Evolutionary conservation across 2,329 filamentous ascomycete species (phyloP).

Genomic region (Fusarium duplospermum): DNA sequence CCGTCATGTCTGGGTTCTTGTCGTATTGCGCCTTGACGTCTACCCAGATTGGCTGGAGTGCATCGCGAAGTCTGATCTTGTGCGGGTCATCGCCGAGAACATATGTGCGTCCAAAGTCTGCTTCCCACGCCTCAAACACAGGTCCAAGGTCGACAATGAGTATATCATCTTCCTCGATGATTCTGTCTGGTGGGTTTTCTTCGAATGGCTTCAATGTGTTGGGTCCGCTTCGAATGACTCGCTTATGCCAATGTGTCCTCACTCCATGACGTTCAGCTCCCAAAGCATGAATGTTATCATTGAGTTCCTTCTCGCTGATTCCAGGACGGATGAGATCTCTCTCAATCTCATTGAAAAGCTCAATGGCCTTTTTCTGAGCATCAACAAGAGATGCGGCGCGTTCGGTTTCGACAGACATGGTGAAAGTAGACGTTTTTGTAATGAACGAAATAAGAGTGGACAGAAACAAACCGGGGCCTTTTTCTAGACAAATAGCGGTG

Average conservation of each 20-base stretch:
- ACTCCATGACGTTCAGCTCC: slow-evolving; percentile 49
- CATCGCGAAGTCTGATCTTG: slow-evolving; percentile 58
- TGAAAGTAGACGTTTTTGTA: neutral
- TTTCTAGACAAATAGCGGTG: neutral
- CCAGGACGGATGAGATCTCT: slow-evolving; percentile 5
- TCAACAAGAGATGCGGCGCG: slow-evolving; percentile 49
- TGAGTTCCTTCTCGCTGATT: slow-evolving; percentile 45
- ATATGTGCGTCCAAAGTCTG: slow-evolving; percentile 55
- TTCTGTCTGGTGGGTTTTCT: slow-evolving; percentile 62
- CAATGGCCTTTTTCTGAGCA: slow-evolving; percentile 59
- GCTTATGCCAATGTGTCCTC: slow-evolving; percentile 64
- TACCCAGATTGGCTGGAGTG: slow-evolving; percentile 59
- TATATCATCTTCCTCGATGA: slow-evolving; percentile 61
- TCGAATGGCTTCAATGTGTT: slow-evolving; percentile 61
- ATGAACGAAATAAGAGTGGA: neutral
- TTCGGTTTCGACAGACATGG: neutral
- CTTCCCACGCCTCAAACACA: slow-evolving; percentile 64
- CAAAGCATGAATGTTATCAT: slow-evolving; percentile 57
- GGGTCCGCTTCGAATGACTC: slow-evolving; percentile 60
- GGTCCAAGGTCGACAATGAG: slow-evolving; percentile 64
- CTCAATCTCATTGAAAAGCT: slow-evolving; percentile 61
- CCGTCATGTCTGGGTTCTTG: neutral
- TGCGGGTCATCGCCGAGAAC: slow-evolving; percentile 59
- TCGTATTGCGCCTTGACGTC: slow-evolving; percentile 43
- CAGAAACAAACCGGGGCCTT: neutral